Evolutionary conservation across 2,329 filamentous ascomycete species (phyloP), one percentile per base, ranked within the genome.

Genomic region (Cercospora canescens): DNA sequence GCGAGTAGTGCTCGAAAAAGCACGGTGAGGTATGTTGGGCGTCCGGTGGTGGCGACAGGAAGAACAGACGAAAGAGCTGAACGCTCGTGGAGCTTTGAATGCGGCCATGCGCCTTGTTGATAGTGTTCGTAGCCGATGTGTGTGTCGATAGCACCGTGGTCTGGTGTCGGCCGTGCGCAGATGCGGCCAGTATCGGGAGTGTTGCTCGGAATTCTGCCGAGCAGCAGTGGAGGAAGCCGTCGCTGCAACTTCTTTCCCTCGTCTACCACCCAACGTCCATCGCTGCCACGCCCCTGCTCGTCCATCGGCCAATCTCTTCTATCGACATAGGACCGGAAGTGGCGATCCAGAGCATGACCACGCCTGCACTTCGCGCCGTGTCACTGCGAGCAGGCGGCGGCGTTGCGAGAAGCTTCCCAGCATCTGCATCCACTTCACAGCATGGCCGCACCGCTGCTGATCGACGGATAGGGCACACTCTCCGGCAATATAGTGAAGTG

Each of bases 371-470:
- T 67, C 77, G 74, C 75, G 76, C 76, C 70, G 73, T 82, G 66
- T 77, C 78, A 62, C 75, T 76, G 70, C 76, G 79, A 75, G 79
- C 79, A 73, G 76, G 79, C 77, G 72, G 73, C 71, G 71, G 68
- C 67, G 76, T 77, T 71, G 70, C 73, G 69, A 76, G 77, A 64
- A 75, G 76, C 57, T 75, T 78, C 69, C 73, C 77, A 72, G 73
- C 79, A 64, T 70, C 77, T 64, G 71, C 76, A 54, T 70, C 78
- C 56, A 72, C 77, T 64, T 75, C 75, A 70, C 77, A 78, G 66
- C 80, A 81, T 72, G 81, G 81, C 72, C 78, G 82, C 71, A 81
- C 82, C 35, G 79, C 81, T 59, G 78, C 82, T 62, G 82, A 83
- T 75, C 78, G 83, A 71, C 79, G 82, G 77, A 78, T 83, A 82